Evolutionary conservation across 202 grass and related monocot species (phyloP).

Genomic region (Eragrostis tef): DNA sequence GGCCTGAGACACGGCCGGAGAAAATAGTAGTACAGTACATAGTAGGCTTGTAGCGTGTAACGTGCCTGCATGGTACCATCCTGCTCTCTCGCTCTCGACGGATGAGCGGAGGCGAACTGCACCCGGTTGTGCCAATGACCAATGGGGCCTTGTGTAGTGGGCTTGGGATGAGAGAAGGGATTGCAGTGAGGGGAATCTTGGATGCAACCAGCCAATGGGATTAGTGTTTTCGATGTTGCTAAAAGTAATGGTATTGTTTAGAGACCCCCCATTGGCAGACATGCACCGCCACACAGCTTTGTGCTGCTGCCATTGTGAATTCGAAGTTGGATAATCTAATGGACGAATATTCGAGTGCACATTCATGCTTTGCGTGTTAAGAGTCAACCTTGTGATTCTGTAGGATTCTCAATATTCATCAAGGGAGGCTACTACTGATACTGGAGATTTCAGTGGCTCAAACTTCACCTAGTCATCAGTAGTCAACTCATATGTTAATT

Average conservation of each 20-base stretch:
- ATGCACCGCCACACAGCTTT: neutral
- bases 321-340: slow-evolving; percentile 1
- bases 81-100: neutral
- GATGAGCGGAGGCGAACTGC: neutral
- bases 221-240: slow-evolving; percentile 4
- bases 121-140: slow-evolving; percentile 21
- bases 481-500: too few relatives aligned
- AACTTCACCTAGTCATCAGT: neutral
- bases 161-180: neutral
- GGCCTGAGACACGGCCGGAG: slow-evolving; percentile 26
- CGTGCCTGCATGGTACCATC: slow-evolving; percentile 33
- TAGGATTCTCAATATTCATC: neutral
- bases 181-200: neutral
- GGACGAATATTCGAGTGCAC: neutral
- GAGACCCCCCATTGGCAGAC: neutral
- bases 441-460: neutral
- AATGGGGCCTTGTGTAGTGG: neutral
- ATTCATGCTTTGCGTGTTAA: neutral
- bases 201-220: slow-evolving; percentile 28
- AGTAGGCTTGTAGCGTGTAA: slow-evolving; percentile 16
- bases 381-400: slow-evolving; percentile 16
- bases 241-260: neutral
- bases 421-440: neutral
- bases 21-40: neutral
- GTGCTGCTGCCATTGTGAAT: neutral